Conservation (phyloP, 495 filamentous ascomycete genomes). For the Xeromyces bisporus region DNA sequence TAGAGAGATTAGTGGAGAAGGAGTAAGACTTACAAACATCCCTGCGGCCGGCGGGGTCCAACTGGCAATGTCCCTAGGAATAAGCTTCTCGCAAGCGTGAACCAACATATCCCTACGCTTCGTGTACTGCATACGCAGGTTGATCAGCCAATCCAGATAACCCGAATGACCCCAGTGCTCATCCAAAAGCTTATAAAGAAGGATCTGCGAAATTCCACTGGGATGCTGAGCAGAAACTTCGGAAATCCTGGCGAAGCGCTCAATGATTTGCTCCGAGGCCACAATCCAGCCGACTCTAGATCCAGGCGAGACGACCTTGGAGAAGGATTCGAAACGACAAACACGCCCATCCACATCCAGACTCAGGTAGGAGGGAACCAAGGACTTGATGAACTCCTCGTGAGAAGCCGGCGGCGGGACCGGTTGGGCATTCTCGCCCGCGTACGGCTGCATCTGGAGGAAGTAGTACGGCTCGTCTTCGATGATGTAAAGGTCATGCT, state of each 20-base stretch:
- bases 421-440: constrained; percentile 31
- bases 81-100: constrained; percentile 62
- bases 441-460: constrained; percentile 85
- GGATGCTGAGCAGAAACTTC: constrained; percentile 74
- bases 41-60: constrained; percentile 79
- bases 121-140: constrained; percentile 72
- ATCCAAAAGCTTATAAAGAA: constrained; percentile 78
- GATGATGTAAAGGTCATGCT: constrained; percentile 73
- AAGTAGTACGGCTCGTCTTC: constrained; percentile 99
- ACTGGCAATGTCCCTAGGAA: constrained; percentile 62
- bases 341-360: constrained; percentile 51
- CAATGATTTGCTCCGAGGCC: constrained; percentile 62
- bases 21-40: constrained; percentile 66
- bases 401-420: constrained; percentile 37
- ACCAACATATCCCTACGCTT: constrained; percentile 56
- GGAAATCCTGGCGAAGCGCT: constrained; percentile 57
- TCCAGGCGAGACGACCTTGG: constrained; percentile 48
- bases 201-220: constrained; percentile 62
- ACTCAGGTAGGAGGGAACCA: constrained; percentile 45
- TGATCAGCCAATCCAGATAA: constrained; percentile 77
- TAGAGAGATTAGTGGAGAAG: constrained; percentile 1
- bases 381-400: constrained; percentile 40
- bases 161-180: constrained; percentile 91
- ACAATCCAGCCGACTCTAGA: constrained; percentile 48
- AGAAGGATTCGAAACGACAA: constrained; percentile 52